Base-by-base conservation (phyloP, 306 rosid species). In the Astragalus glycyphyllos region DNA sequence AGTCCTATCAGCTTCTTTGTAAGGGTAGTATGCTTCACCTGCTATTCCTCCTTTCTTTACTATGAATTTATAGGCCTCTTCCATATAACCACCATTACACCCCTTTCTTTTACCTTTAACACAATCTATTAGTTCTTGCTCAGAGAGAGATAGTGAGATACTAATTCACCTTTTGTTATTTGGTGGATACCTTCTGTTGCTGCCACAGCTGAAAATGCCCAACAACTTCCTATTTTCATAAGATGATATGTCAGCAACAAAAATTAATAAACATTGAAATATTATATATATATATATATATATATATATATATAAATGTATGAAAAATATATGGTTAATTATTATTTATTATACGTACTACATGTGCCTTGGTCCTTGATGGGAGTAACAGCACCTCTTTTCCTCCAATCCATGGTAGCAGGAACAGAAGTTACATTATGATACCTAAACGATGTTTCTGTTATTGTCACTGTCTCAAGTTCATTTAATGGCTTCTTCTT, bases 371-470 rank as follows among this genome's bases (percentile, higher is more conserved):
- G 86, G 14, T 64, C 0, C 35, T 74, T 82, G 68, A 78, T 42
- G n/a, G 72, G 72, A 23, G 84, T 79, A 32, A 83, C 79, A 11
- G 71, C 81, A 59, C 86, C 71, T 56, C 57, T 23, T n/a, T 61
- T 26, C 42, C 84, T 71, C 84, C 84, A 71, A 15, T 83, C 81
- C 48, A 79, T 6, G 29, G 20, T 7, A 13, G 38, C 1, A n/a
- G 77, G 83, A 40, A 60, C 20, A 23, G 17, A 12, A 53, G 49
- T 82, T 9, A 78, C 29, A 47, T 20, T 79, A 8, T 64, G 67
- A 58, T 79, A 68, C 5, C 23, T 62, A 8, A 81, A 84, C 0
- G 66, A 9, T 23, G 49, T 42, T 2, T 15, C 57, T 16, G 38
- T 14, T 5, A 44, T 5, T 4, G n/a, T 55, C 0, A 16, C 58